These are phyloP conservation scores for Solanum verrucosum DNA, from an alignment of 257 asterid species.

Conservation along the genomic window DNA sequence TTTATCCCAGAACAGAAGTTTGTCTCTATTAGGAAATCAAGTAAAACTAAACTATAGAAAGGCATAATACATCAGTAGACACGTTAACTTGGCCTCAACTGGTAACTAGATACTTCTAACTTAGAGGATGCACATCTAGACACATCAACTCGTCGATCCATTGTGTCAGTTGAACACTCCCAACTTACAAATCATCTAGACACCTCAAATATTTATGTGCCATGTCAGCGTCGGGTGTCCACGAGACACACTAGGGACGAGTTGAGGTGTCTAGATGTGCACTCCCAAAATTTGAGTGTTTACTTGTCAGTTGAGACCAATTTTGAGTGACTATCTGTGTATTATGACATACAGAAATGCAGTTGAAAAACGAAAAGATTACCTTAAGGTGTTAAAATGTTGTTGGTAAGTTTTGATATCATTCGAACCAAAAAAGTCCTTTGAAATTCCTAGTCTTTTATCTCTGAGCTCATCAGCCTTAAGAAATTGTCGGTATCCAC, in stretches of 20 bases:
- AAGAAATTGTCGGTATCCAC: conserved; percentile 36
- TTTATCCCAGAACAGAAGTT: background rate
- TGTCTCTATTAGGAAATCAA: background rate
- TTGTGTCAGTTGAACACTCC: background rate
- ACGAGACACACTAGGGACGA: background rate
- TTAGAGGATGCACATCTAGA: no score
- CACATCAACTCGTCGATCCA: background rate
- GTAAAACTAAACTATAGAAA: no score
- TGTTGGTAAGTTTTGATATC: background rate
- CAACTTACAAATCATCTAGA: background rate
- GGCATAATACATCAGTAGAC: no score
- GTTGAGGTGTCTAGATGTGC: background rate
- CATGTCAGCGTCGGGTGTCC: background rate
- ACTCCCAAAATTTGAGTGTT: background rate
- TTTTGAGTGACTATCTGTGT: background rate
- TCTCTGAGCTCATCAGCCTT: conserved; percentile 32
- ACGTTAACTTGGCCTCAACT: no score
- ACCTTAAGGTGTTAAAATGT: background rate
- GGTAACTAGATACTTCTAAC: no score
- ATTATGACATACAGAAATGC: background rate
- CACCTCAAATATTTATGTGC: background rate
- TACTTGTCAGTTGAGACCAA: background rate
- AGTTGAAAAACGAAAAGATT: background rate
- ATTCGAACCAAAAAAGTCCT: background rate
- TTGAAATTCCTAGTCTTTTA: conserved; percentile 37